Conservation (phyloP, 441 rosid species). For the Brassica balearica region DNA sequence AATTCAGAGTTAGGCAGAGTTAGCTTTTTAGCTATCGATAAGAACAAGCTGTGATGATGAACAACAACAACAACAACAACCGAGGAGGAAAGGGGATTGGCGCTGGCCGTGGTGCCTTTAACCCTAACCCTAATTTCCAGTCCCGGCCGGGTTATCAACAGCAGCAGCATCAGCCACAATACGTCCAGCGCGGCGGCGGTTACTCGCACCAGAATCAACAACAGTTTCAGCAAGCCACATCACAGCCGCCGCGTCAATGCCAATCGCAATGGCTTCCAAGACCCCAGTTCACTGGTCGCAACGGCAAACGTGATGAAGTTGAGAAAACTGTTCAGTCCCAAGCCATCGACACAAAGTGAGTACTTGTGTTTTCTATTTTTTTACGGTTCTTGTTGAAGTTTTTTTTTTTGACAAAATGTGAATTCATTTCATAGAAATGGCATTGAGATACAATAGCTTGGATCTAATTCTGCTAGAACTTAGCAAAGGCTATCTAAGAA, state of each 20-base stretch:
- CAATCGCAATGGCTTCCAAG: constrained; percentile 73
- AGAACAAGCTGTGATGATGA: constrained; percentile 41
- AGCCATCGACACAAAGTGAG: constrained; percentile 69
- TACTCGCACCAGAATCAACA: constrained; percentile 56
- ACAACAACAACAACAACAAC: constrained; percentile 16
- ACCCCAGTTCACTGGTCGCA: constrained; percentile 51
- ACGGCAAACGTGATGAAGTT: constrained; percentile 54
- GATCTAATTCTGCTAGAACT: not conserved
- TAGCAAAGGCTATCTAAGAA: not conserved
- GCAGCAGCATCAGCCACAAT: constrained; percentile 49
- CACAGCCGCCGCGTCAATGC: constrained; percentile 54
- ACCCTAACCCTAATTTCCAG: constrained; percentile 78
- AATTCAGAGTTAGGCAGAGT: constrained; percentile 37
- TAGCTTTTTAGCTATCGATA: constrained; percentile 33
- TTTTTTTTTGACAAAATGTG: not conserved
- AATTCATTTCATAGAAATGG: not conserved
- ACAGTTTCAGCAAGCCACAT: constrained; percentile 48
- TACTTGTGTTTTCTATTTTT: not conserved
- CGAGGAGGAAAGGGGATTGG: constrained; percentile 88
- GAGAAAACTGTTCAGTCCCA: constrained; percentile 68
- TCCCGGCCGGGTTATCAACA: constrained; percentile 51
- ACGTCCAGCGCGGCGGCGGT: constrained; percentile 73
- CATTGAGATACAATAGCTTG: not conserved
- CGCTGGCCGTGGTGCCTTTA: constrained; percentile 70
- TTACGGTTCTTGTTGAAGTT: too few species aligned